Evolutionary conservation across 1,284 basidiomycete species (phyloP).

Genomic region (Heterobasidion annosum): DNA sequence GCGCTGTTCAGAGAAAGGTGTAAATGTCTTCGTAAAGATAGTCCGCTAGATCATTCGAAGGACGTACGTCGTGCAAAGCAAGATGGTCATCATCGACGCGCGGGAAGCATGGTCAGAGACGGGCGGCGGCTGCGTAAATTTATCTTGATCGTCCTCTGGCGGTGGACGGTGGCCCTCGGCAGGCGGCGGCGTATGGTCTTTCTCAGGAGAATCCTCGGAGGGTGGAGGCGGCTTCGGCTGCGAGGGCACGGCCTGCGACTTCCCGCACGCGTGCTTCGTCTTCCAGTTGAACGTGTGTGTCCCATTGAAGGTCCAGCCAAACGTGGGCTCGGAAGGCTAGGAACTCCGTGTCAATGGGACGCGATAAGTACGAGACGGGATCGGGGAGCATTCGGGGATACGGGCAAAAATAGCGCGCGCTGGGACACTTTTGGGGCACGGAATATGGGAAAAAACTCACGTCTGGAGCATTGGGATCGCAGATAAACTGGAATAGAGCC

Average conservation of each 20-base stretch:
- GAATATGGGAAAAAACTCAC: slow-evolving; percentile 10
- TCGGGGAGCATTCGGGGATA: not conserved
- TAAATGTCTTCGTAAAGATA: too few relatives aligned
- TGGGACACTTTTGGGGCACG: not conserved
- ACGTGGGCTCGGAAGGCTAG: slow-evolving; percentile 21
- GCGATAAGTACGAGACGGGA: not conserved
- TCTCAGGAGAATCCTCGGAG: slow-evolving; percentile 12
- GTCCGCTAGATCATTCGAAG: not conserved
- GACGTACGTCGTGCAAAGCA: slow-evolving; percentile 7
- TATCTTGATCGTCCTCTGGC: slow-evolving; percentile 1
- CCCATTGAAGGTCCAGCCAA: slow-evolving; percentile 20
- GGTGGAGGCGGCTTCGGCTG: slow-evolving; percentile 4
- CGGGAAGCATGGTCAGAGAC: slow-evolving; percentile 5
- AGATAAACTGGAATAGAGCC: slow-evolving; percentile 30
- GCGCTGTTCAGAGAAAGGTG: not conserved
- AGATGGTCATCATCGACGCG: slow-evolving; percentile 12
- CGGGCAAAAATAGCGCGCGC: not conserved
- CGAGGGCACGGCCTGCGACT: slow-evolving; percentile 4
- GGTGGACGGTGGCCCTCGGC: not conserved
- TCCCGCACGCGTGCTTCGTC: slow-evolving; percentile 22
- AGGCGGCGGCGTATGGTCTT: slow-evolving; percentile 9
- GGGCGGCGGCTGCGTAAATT: slow-evolving; percentile 13
- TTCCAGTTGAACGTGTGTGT: slow-evolving; percentile 24
- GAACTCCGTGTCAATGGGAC: not conserved
- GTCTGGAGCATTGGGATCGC: slow-evolving; percentile 25